Evolutionary conservation across 352 stramenopile species (phyloP), one percentile per base, ranked within the genome.

Genomic region (Phytophthora fragariae): DNA sequence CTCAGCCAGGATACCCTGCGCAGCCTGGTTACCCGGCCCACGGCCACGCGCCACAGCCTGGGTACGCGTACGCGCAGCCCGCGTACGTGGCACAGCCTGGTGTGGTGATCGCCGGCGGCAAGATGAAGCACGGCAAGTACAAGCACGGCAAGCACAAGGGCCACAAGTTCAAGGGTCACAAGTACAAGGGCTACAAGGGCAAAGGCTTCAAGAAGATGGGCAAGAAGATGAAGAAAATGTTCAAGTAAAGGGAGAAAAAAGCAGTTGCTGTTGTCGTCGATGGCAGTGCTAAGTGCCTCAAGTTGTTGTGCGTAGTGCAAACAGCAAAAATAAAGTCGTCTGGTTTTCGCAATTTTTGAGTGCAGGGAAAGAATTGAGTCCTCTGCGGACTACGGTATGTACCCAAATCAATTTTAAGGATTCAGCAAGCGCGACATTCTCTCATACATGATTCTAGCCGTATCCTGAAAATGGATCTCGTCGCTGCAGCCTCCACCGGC

Each of bases 141-240:
- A 82, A 80, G 62, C 64, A 70, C 44, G 65, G 70, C 55, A 83
- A 83, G 65, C 65, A 73, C 72, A 82, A 82, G 61, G 57, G 60
- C 27, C 39, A 72, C 64, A 83, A 83, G 73, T 62, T 65, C 55
- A 81, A 79, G 37, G 62, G 73, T 8, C 53, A 77, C 60, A 80
- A 80, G 58, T 65, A 70, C 46, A 74, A 80, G 72, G 72, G 72
- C 11, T 73, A 57, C 63, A 81, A 82, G 72, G 67, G 66, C 24
- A 76, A 77, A 72, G 67, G 58, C 27, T 79, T 79, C 56, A 83
- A 80, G 63, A 80, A 80, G 50, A 77, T 77, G 68, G 56, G 59
- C 62, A 83, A 83, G 66, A 83, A 81, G 52, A 83, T 81, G 76
- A 83, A 83, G 59, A 83, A 83, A 31, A 81, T 83, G 65, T 83